phyloP scores from a whole-genome alignment of 345 rosid genomes.

The Hibiscus mutabilis region DNA sequence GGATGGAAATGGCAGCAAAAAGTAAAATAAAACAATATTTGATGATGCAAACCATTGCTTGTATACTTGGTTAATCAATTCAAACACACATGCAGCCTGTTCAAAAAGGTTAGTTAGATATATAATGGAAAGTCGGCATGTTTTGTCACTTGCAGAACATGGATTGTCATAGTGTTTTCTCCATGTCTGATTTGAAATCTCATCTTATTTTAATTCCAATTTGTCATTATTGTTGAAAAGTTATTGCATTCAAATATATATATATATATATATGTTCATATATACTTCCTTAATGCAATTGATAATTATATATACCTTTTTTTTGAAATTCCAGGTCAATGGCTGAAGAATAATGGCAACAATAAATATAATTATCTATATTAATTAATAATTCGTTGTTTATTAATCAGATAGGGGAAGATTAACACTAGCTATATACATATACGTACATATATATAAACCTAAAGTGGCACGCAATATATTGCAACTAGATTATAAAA shows the following conservation, averaged over 20 bases:
- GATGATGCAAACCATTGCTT: conserved; percentile 13
- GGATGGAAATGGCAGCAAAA: neutral
- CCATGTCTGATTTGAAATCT: conserved; percentile 8
- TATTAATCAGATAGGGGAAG: neutral
- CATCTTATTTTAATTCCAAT: neutral
- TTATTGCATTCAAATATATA: too few relatives aligned
- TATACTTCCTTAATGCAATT: neutral
- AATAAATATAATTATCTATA: neutral
- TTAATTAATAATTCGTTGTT: neutral
- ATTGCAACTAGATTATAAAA: neutral
- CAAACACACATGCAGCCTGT: neutral
- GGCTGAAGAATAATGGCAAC: neutral
- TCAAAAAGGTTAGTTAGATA: too few relatives aligned
- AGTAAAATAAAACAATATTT: neutral
- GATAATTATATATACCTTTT: neutral
- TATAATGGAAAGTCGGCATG: neutral
- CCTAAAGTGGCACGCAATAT: conserved; percentile 4
- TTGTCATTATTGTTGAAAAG: neutral
- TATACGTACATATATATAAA: too few relatives aligned
- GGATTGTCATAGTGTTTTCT: conserved; percentile 14
- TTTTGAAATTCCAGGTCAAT: neutral
- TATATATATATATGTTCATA: too few relatives aligned
- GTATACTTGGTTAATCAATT: neutral
- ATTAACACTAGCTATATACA: neutral
- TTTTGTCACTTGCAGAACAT: conserved; percentile 9